Conservation (phyloP, 306 rosid genomes). For the Senna siamea region DNA sequence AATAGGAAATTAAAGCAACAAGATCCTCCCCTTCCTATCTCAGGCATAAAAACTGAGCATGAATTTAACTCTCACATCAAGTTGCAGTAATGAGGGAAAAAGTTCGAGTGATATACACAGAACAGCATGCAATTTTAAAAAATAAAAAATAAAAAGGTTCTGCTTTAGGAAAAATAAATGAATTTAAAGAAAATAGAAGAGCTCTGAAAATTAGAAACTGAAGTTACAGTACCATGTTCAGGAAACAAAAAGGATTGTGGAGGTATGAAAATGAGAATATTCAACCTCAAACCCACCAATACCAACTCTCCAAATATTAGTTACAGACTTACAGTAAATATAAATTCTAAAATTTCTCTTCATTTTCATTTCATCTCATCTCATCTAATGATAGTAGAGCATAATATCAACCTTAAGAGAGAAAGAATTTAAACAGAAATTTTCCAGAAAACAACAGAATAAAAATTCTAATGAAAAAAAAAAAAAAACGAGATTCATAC, state of each 20-base stretch:
- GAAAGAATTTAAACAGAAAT: neutral
- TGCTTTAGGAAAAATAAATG: neutral
- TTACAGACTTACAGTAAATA: neutral
- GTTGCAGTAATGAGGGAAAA: neutral
- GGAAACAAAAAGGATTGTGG: neutral
- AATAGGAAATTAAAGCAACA: neutral
- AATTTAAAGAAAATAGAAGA: neutral
- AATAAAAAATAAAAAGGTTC: neutral
- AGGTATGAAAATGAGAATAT: neutral
- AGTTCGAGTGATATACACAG: neutral
- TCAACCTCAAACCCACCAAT: neutral
- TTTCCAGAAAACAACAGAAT: neutral
- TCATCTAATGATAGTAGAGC: neutral
- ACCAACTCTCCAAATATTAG: neutral
- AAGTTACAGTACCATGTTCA: neutral
- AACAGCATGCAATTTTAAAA: neutral
- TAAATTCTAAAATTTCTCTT: neutral
- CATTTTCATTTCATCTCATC: neutral
- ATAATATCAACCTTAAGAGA: neutral
- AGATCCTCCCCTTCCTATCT: neutral
- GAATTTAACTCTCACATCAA: constrained; percentile 5
- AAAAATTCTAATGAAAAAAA: neutral
- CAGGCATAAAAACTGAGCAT: neutral
- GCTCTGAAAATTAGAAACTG: neutral
- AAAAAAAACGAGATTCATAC: neutral